Percentiles rank a stretch among this genome's conserved stretches.
Evolutionary conservation across 306 rosid genomes (phyloP).

Genomic region (Sesbania bispinosa): DNA sequence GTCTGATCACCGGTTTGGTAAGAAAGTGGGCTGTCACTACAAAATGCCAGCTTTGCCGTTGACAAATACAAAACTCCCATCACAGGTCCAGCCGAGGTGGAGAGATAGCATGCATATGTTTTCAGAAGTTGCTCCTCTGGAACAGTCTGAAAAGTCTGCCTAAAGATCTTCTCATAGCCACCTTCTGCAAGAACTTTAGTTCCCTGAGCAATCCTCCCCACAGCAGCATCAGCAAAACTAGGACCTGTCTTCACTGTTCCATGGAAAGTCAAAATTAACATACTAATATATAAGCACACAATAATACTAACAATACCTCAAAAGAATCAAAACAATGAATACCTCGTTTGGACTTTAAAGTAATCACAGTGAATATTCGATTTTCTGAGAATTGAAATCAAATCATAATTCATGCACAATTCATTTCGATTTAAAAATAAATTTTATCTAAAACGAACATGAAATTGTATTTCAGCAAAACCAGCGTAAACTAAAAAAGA

Average conservation of each 20-base stretch:
- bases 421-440: too few relatives aligned
- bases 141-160: constrained; percentile 71
- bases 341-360: too few relatives aligned
- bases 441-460: too few relatives aligned
- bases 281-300: too few relatives aligned
- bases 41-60: constrained; percentile 84
- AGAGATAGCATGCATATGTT: constrained; percentile 85
- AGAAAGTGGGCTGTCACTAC: constrained; percentile 90
- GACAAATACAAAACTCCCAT: constrained; percentile 88
- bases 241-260: constrained; percentile 89
- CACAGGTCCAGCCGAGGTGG: constrained; percentile 99
- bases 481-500: too few relatives aligned
- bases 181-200: constrained; percentile 98
- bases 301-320: too few relatives aligned
- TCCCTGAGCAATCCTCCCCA: constrained; percentile 92
- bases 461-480: too few relatives aligned
- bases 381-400: too few relatives aligned
- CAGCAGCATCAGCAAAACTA: constrained; percentile 95
- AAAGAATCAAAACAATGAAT: too few relatives aligned
- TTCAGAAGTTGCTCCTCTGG: constrained; percentile 81
- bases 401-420: too few relatives aligned
- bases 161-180: constrained; percentile 92
- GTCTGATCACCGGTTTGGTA: constrained; percentile 63
- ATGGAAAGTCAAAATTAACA: too few relatives aligned
- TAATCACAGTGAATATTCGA: too few relatives aligned